phyloP scores from a whole-genome alignment of 768 basidiomycete genomes.

The Amyloporia xantha region DNA sequence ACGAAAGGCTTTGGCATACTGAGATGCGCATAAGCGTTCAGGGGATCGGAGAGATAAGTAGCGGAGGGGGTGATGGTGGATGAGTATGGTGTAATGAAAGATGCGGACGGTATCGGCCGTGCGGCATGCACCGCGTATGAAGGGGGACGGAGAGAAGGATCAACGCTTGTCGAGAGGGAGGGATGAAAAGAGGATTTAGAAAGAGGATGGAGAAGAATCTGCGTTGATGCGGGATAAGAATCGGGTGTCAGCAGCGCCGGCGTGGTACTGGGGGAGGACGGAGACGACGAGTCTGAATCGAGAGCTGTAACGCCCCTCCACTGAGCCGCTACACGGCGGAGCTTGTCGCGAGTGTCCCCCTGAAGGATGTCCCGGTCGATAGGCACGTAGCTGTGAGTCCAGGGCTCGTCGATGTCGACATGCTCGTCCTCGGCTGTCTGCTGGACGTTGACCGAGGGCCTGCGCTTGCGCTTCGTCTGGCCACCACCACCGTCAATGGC shows the following conservation, averaged over 20 bases:
- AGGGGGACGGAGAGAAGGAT: constrained; percentile 44
- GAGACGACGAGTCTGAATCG: constrained; percentile 7
- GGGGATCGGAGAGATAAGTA: constrained; percentile 67
- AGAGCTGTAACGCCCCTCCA: constrained; percentile 69
- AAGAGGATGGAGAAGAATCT: constrained; percentile 26
- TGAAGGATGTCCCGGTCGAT: constrained; percentile 41
- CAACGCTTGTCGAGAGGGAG: constrained; percentile 23
- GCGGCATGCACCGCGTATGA: constrained; percentile 63
- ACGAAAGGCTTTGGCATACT: constrained; percentile 85
- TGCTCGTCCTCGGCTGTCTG: constrained; percentile 36
- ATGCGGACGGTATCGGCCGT: constrained; percentile 42
- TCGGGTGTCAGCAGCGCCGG: constrained; percentile 30
- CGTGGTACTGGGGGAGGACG: constrained; percentile 25
- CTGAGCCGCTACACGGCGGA: constrained; percentile 51
- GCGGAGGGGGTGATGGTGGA: constrained; percentile 61
- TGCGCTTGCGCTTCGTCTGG: constrained; percentile 30
- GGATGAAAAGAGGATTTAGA: constrained; percentile 29
- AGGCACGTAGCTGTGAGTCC: constrained; percentile 38
- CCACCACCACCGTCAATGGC: constrained; percentile 33
- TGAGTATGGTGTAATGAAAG: constrained; percentile 57
- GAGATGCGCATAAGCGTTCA: constrained; percentile 80
- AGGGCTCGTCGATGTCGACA: constrained; percentile 42
- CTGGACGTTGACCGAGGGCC: constrained; percentile 29
- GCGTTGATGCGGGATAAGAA: constrained; percentile 18
- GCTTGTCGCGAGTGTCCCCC: constrained; percentile 38